Evolutionary conservation across 768 basidiomycete species (phyloP), one percentile per base, ranked within the genome.

Genomic region (Multifurca ochricompacta): DNA sequence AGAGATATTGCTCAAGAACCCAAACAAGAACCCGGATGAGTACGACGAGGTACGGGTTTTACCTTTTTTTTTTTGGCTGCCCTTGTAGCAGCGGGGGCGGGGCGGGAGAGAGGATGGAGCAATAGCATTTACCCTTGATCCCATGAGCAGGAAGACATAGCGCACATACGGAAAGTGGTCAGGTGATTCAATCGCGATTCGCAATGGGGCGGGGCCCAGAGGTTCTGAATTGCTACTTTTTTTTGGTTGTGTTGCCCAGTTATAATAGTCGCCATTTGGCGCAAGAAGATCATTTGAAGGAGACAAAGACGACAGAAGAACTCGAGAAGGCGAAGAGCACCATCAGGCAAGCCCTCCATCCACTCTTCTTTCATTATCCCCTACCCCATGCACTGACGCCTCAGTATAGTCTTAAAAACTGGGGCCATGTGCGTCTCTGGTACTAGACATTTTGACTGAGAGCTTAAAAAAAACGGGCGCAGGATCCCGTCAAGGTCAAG

Each of bases 1-100:
- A 21, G 66, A 66, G 51, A 67, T 68, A 30, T 51, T 68, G 61
- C 64, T 67, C 56, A 70, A 67, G 64, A 68, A 71, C 46, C 66
- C 67, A 32, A 42, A 43, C 16, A 67, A 64, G 60, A 64, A 65
- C 36, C 63, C 64, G 27, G 63, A 62, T 36, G 58, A 56, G 44
- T 70, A 70, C 48, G 68, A 67, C 41, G 62, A 67, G 39, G 66
- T 68, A 40, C 16, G 32, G 42, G 30, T 35, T 13, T 21, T 27
- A 32, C 14, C 32, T 34, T 34, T 52, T 25, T 23, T 19, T 23
- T 16, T 39, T 13, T 13, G 5, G n/a, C 37, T n/a, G n/a, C n/a
- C n/a, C n/a, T n/a, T n/a, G n/a, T n/a, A n/a, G n/a, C n/a, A n/a
- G n/a, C n/a, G n/a, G n/a, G n/a, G n/a, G n/a, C n/a, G n/a, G n/a